Evolutionary conservation across 75 land plant species (phyloP).

Genomic region (Isoetes taiwanensis): DNA sequence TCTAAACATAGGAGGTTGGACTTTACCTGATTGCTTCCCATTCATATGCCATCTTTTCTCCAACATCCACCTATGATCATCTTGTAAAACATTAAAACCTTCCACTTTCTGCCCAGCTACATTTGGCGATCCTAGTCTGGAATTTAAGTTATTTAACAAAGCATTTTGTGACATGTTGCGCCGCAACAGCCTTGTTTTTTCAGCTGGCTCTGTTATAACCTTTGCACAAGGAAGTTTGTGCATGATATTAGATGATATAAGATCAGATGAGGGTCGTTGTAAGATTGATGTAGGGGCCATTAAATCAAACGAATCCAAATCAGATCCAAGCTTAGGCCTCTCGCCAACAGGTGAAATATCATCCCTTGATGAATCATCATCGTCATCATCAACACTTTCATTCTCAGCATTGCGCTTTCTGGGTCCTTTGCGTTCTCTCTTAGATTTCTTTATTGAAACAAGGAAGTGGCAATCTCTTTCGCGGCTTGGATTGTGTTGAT

Average conservation of each 20-base stretch:
- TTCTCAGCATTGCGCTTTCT: background rate
- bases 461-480: slow-evolving; percentile 1
- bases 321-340: background rate
- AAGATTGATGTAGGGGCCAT: background rate
- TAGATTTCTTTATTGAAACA: background rate
- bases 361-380: background rate
- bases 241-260: background rate
- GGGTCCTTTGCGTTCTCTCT: background rate
- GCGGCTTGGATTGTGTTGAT: background rate
- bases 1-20: no score
- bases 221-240: no score
- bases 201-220: no score
- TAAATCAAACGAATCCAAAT: background rate
- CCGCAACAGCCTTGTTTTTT: background rate
- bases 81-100: no score
- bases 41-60: no score
- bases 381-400: background rate
- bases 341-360: background rate
- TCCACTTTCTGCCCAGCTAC: no score
- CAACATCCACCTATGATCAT: no score
- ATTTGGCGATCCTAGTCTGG: no score
- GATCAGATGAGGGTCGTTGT: background rate
- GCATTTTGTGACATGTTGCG: background rate
- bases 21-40: no score
- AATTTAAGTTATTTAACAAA: background rate